Conservation (phyloP, 164 flowering plant species). For the Vitis vinifera region DNA sequence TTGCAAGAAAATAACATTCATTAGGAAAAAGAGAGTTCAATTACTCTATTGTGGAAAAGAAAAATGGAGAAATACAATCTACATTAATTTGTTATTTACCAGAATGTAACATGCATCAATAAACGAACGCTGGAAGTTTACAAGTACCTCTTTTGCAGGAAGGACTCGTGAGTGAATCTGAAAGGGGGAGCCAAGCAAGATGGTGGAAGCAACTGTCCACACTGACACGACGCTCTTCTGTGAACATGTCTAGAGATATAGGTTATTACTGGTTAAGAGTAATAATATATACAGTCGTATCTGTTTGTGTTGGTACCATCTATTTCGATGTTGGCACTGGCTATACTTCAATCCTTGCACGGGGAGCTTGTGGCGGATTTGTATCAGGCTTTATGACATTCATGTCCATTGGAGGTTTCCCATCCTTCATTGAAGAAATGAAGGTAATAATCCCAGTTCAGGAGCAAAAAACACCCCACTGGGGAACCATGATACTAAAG, state of each 20-base stretch:
- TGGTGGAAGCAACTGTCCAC: slow-evolving; percentile 22
- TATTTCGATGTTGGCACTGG: slow-evolving; percentile 38
- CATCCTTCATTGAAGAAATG: slow-evolving; percentile 27
- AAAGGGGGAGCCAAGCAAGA: slow-evolving; percentile 1
- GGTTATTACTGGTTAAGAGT: slow-evolving; percentile 66
- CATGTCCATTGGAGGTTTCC: slow-evolving; percentile 32
- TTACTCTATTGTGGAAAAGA: background rate
- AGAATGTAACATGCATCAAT: too few species aligned
- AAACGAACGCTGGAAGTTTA: too few species aligned
- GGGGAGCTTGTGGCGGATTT: slow-evolving; percentile 10
- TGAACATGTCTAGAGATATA: slow-evolving; percentile 61
- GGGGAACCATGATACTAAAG: background rate
- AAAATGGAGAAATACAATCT: too few species aligned
- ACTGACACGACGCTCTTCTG: slow-evolving; percentile 46
- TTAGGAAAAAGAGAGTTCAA: background rate
- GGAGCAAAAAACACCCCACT: too few species aligned
- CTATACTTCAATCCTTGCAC: slow-evolving; percentile 2
- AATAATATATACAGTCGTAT: slow-evolving; percentile 8
- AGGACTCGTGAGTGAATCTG: background rate
- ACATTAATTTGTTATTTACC: too few species aligned
- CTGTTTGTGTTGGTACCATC: slow-evolving; percentile 38
- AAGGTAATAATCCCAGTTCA: slow-evolving; percentile 12
- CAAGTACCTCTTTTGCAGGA: slow-evolving; percentile 7
- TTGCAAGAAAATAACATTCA: background rate
- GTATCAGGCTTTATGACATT: slow-evolving; percentile 20